phyloP scores from a whole-genome alignment of 1,139 yeast genomes.

The Barnettozyma hawaiiensis region DNA sequence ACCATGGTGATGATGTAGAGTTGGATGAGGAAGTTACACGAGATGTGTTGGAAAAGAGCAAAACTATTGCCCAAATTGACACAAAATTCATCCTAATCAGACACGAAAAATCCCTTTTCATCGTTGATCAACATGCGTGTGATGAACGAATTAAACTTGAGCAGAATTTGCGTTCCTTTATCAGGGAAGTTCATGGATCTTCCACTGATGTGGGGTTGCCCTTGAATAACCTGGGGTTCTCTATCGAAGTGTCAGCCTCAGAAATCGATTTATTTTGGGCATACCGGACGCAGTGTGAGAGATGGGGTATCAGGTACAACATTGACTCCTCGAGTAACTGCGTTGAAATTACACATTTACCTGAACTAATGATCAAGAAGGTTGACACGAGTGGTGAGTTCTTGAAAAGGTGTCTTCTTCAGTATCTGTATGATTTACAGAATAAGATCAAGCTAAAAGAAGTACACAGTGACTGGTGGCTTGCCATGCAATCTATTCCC shows the following conservation, averaged over 20 bases:
- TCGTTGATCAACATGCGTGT: constrained; percentile 95
- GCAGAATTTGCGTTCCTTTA: constrained; percentile 33
- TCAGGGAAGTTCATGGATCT: constrained; percentile 19
- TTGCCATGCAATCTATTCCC: constrained; percentile 38
- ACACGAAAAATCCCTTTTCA: constrained; percentile 56
- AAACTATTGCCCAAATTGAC: constrained; percentile 49
- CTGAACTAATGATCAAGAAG: constrained; percentile 34
- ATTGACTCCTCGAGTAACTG: neutral
- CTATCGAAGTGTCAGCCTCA: constrained; percentile 20
- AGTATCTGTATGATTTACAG: constrained; percentile 40
- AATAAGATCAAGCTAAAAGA: constrained; percentile 16
- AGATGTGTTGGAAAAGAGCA: constrained; percentile 20
- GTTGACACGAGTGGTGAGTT: constrained; percentile 26
- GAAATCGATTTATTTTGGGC: constrained; percentile 33
- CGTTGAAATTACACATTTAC: constrained; percentile 35
- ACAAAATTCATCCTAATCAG: constrained; percentile 61
- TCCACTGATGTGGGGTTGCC: constrained; percentile 16
- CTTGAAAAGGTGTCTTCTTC: constrained; percentile 35
- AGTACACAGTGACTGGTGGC: constrained; percentile 29
- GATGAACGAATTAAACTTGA: constrained; percentile 94
- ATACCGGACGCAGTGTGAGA: constrained; percentile 30
- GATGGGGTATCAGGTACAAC: constrained; percentile 42
- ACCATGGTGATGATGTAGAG: constrained; percentile 2
- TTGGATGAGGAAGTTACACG: constrained; percentile 14
- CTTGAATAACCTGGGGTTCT: constrained; percentile 6